Evolutionary conservation across 805 yeast genomes (phyloP), one percentile per base, ranked within the genome.

Genomic region (Maudiozyma turicensis): DNA sequence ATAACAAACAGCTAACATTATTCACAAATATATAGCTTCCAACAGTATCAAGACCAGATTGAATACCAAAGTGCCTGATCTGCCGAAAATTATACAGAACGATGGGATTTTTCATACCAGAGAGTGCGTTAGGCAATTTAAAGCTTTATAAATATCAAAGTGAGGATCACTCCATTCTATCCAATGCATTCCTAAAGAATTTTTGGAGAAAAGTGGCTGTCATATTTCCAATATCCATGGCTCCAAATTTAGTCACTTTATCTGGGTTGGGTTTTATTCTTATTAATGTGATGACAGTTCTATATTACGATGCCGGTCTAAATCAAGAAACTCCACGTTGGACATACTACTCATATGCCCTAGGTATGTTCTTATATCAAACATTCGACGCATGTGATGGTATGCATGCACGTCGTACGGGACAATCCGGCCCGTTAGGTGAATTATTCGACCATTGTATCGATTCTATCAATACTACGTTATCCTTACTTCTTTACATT

Each of bases 311-410:
- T 63, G 95, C 95, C 3, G 69, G 74, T 47, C 73, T 88, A 52
- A 67, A 78, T 42, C 58, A 74, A 44, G 73, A 72, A 3, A 73
- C 78, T 10, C 96, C 98, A 5, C 65, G 76, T 40, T 87, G 95
- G 95, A 76, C 83, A 15, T 87, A 85, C 64, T 76, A 77, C 56
- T 71, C 83, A 40, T 86, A 86, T 64, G 96, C 95, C 0, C 60
- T 85, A 53, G 93, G 95, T 4, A 69, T 91, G 55, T 89, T 90
- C 61, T 70, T 90, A 74, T 90, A 90, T 65, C 98, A 90, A 65
- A 90, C 97, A 0, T 89, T 91, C 63, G 98, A 90, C 67, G 96
- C 96, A 1, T 86, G 96, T 65, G 98, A 90, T 67, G 98, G 98
- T 8, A 78, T 85, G 56, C 98, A 90, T 65, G 97, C 97, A 28